Conservation (phyloP, 2,329 filamentous ascomycete genomes). For the Stemphylium lycopersici region DNA sequence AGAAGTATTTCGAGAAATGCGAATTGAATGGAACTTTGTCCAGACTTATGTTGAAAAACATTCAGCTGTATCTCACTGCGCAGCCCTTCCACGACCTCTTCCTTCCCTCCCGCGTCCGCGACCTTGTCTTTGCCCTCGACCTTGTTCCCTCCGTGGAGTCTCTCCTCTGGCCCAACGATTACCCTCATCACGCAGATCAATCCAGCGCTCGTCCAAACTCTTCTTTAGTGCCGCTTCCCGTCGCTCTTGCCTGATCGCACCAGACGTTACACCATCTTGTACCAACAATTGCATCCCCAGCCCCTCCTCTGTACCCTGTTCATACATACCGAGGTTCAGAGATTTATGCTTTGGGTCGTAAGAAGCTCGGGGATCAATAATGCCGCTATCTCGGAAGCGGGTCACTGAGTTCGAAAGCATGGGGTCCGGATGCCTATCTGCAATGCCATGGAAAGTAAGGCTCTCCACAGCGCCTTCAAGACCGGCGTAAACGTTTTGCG, state of each 20-base stretch:
- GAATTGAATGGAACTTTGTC: too few species aligned
- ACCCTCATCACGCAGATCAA: constrained; percentile 33
- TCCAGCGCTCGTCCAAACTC: constrained; percentile 51
- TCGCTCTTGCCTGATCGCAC: constrained; percentile 22
- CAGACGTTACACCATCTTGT: constrained; percentile 45
- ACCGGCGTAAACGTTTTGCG: constrained; percentile 56
- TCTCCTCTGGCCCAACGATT: constrained; percentile 27
- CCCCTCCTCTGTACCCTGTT: constrained; percentile 47
- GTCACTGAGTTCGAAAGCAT: constrained; percentile 32
- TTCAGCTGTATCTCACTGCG: too few species aligned
- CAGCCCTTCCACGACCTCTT: neutral
- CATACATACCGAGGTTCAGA: constrained; percentile 55
- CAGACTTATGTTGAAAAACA: too few species aligned
- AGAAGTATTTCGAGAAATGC: too few species aligned
- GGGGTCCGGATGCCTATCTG: constrained; percentile 54
- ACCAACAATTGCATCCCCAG: constrained; percentile 49
- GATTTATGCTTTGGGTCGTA: constrained; percentile 48
- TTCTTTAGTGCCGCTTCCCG: constrained; percentile 18
- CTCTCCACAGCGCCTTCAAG: constrained; percentile 54
- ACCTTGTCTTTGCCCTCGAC: neutral
- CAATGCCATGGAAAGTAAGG: constrained; percentile 52
- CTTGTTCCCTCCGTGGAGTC: neutral
- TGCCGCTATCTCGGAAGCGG: constrained; percentile 16
- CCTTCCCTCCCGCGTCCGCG: constrained; percentile 13
- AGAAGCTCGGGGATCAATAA: constrained; percentile 32